A percentile compares a stretch with the other conserved stretches of the same genome.
phyloP scores from a whole-genome alignment of 2,329 filamentous ascomycete genomes.

The Fusarium vanettenii region DNA sequence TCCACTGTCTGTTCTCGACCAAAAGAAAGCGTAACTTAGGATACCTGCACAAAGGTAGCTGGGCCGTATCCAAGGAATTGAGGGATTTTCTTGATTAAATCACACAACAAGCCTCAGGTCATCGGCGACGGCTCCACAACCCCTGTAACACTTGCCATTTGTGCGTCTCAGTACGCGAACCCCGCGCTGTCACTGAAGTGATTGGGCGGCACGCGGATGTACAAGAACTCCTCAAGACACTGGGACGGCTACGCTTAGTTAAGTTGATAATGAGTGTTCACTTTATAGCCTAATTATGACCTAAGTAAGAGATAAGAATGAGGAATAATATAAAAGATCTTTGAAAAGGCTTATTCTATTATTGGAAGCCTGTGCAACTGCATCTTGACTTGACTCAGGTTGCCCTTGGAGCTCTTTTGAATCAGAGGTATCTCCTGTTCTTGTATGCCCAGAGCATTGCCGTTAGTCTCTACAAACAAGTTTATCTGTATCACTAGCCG shows the following conservation, averaged over 20 bases:
- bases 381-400: background rate
- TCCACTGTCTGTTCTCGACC: background rate
- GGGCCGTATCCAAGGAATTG: background rate
- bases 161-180: background rate
- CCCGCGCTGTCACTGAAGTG: background rate
- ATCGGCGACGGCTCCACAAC: background rate
- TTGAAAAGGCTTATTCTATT: background rate
- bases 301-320: too few species aligned
- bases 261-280: too few species aligned
- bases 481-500: background rate
- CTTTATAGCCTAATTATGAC: too few species aligned
- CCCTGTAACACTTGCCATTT: background rate
- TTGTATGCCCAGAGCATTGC: background rate
- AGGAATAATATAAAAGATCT: too few species aligned
- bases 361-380: background rate
- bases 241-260: too few species aligned
- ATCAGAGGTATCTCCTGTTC: background rate
- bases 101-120: background rate
- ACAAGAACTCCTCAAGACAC: too few species aligned
- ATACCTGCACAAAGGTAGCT: background rate
- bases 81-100: background rate
- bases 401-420: background rate
- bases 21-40: background rate
- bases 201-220: too few species aligned
- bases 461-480: background rate